Evolutionary conservation across 768 basidiomycete genomes (phyloP).

Genomic region (Suillus subaureus): DNA sequence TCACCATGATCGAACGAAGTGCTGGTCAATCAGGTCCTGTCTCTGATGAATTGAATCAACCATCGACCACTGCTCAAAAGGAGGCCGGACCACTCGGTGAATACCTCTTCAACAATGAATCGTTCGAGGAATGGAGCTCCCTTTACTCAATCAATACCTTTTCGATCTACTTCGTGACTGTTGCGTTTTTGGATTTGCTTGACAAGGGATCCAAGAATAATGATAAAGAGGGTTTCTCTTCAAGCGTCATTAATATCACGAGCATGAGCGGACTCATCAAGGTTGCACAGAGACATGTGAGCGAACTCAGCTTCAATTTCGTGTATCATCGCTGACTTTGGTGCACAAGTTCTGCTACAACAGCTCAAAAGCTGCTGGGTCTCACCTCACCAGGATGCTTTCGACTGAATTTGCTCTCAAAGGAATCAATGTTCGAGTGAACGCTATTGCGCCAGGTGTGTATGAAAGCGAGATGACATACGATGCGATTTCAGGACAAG

Average conservation of each 20-base stretch:
- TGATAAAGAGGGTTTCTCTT: slow-evolving; percentile 50
- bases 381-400: slow-evolving; percentile 74
- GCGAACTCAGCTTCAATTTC: slow-evolving; percentile 24
- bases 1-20: slow-evolving; percentile 37
- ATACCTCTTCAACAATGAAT: slow-evolving; percentile 72
- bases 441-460: slow-evolving; percentile 75
- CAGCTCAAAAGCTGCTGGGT: slow-evolving; percentile 75
- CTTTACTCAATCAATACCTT: slow-evolving; percentile 71
- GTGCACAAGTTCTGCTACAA: slow-evolving; percentile 73
- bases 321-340: neutral
- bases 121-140: slow-evolving; percentile 61
- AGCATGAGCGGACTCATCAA: slow-evolving; percentile 75
- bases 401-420: slow-evolving; percentile 76
- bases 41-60: slow-evolving; percentile 58
- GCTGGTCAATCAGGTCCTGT: slow-evolving; percentile 75
- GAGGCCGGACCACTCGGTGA: slow-evolving; percentile 65
- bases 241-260: slow-evolving; percentile 75
- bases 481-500: slow-evolving; percentile 46
- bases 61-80: slow-evolving; percentile 57
- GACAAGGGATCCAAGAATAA: slow-evolving; percentile 67
- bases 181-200: slow-evolving; percentile 75
- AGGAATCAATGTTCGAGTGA: slow-evolving; percentile 67
- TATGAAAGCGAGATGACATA: slow-evolving; percentile 77
- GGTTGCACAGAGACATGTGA: slow-evolving; percentile 76
- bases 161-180: slow-evolving; percentile 75